Evolutionary conservation across 129 eudicot species (phyloP), one percentile per base, ranked within the genome.

Genomic region (Tagetes patula): DNA sequence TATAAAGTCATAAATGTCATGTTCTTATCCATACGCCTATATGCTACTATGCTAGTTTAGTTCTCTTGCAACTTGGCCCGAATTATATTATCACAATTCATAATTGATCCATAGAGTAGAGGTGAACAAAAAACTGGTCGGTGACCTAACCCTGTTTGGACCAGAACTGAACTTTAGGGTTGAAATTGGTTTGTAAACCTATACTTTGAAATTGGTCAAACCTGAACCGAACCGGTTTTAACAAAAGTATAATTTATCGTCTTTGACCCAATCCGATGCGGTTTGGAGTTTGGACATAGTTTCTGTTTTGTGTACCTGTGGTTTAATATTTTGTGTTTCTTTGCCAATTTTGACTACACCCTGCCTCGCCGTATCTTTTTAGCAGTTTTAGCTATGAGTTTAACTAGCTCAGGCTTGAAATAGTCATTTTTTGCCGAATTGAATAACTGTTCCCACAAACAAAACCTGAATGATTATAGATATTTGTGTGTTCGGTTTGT

Each of bases 1-100:
- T 66, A 53, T 65, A 76, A 49, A 10, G 36, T 38, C 50, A 70
- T 70, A 52, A 69, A 36, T 59, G 77, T 12, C 69, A 58, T 72
- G 77, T 73, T 61, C 69, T 73, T 73, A 60, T 60, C 69, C 46
- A 13, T 50, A 37, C 39, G 3, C 5, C 5, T 4, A 40, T 40
- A 40, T 40, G 5, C 43, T 4, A 1, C 43, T 40, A 40, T 6
- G 43, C 43, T 40, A 40, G 43, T 40, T 40, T 40, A 40, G 5
- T 2, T 40, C 43, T 4, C 11, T 4, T 3, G 9, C 27, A 11
- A 13, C n/a, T 7, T n/a, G 14, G 20, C 59, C 13, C n/a, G 58
- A 52, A 53, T 5, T 56, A 56, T 56, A 56, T 56, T 31, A 8
- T 6, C 32, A 59, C 8, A 34, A 9, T 55, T 33, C 33, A 32